phyloP scores from a whole-genome alignment of 208 protist species.

The Endotrypanum monterogeii region DNA sequence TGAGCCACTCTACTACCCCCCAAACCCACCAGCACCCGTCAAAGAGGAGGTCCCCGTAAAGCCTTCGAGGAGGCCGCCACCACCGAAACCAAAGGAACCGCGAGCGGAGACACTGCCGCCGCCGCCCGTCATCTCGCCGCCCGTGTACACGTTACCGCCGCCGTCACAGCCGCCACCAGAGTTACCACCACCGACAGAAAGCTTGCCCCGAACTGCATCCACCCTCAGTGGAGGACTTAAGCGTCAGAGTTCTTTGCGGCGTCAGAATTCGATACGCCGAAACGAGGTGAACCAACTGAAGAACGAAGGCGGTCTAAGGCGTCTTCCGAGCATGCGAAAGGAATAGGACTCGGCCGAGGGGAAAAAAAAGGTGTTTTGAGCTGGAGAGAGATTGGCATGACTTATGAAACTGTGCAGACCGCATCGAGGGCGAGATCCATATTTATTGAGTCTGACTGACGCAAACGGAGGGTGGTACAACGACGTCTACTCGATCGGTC shows the following conservation, averaged over 20 bases:
- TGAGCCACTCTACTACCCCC: slow-evolving; percentile 35
- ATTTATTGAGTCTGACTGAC: too few species aligned
- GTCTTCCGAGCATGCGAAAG: slow-evolving; percentile 48
- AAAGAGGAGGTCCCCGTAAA: slow-evolving; percentile 3
- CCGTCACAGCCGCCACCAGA: background rate
- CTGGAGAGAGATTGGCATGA: too few species aligned
- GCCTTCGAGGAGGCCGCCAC: slow-evolving; percentile 11
- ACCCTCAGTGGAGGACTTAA: slow-evolving; percentile 31
- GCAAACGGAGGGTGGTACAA: too few species aligned
- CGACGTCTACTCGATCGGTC: too few species aligned
- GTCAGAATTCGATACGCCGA: slow-evolving; percentile 53
- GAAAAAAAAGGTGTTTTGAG: too few species aligned
- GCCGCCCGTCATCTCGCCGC: slow-evolving; percentile 7
- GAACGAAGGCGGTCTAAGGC: slow-evolving; percentile 43
- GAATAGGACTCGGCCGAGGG: too few species aligned
- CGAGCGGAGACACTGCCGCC: background rate
- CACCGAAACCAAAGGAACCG: slow-evolving; percentile 9
- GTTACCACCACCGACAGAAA: background rate
- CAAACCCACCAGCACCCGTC: slow-evolving; percentile 1
- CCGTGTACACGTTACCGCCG: slow-evolving; percentile 6
- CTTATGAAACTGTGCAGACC: background rate
- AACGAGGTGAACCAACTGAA: slow-evolving; percentile 49
- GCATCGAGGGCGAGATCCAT: background rate
- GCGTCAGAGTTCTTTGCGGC: slow-evolving; percentile 46
- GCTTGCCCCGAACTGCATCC: slow-evolving; percentile 19